phyloP scores from a whole-genome alignment of 352 stramenopile species.

The Globisporangium polare region DNA sequence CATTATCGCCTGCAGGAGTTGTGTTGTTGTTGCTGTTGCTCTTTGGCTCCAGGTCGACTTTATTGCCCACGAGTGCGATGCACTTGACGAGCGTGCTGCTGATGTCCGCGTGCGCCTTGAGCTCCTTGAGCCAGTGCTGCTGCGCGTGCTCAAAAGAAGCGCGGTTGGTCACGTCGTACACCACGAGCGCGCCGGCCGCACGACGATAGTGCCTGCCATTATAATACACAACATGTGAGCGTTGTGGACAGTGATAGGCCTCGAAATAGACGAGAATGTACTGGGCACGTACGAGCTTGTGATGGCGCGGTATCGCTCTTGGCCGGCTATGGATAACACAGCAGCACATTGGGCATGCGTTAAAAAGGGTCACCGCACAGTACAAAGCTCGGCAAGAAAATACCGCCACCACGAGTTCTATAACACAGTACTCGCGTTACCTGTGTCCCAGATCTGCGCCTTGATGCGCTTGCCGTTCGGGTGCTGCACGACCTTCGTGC shows the following conservation, averaged over 20 bases:
- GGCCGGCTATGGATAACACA: slow-evolving; percentile 32
- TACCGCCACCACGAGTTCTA: background rate
- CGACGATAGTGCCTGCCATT: slow-evolving; percentile 60
- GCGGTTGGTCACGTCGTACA: slow-evolving; percentile 72
- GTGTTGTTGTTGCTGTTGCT: slow-evolving; percentile 3
- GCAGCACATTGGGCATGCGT: background rate
- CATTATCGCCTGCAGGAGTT: background rate
- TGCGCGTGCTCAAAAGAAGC: slow-evolving; percentile 69
- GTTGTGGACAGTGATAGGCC: background rate
- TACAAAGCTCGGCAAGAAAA: too few species aligned
- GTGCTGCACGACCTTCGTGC: slow-evolving; percentile 72
- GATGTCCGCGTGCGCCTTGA: slow-evolving; percentile 55
- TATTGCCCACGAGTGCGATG: slow-evolving; percentile 81
- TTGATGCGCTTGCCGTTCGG: slow-evolving; percentile 79
- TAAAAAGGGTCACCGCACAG: background rate
- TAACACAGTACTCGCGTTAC: slow-evolving; percentile 10
- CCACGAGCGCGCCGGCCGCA: slow-evolving; percentile 61
- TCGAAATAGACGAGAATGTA: background rate
- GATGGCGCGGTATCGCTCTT: slow-evolving; percentile 81
- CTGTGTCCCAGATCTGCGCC: slow-evolving; percentile 82
- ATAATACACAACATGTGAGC: background rate
- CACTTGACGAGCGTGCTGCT: slow-evolving; percentile 62
- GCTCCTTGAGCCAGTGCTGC: slow-evolving; percentile 69
- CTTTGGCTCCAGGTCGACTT: slow-evolving; percentile 51
- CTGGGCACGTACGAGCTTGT: slow-evolving; percentile 57